Percentiles rank a stretch among this genome's conserved stretches.
Evolutionary conservation across 2,329 filamentous ascomycete genomes (phyloP).

Genomic region (Fonsecaea monophora): DNA sequence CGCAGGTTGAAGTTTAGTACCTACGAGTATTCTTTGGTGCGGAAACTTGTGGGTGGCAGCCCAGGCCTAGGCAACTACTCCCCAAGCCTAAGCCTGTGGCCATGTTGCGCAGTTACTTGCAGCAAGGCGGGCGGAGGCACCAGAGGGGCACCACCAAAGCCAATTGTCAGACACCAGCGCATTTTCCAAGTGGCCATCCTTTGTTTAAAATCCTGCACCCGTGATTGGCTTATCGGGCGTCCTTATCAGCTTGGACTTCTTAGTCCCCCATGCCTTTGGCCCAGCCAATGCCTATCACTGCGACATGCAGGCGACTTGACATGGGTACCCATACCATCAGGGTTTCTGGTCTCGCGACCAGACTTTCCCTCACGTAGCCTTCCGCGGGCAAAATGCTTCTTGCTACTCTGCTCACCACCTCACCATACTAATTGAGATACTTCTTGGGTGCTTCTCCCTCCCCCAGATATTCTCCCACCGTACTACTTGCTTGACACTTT

Average conservation of each 20-base stretch:
- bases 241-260: constrained; percentile 19
- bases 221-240: constrained; percentile 14
- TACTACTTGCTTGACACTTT: not conserved
- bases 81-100: not conserved
- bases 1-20: not conserved
- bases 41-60: not conserved
- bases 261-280: not conserved
- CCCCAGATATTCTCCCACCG: constrained; percentile 2
- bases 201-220: constrained; percentile 3
- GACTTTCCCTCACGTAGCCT: not conserved
- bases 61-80: not conserved
- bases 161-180: constrained; percentile 6
- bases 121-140: not conserved
- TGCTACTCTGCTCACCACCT: not conserved
- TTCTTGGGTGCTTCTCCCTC: not conserved
- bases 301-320: not conserved
- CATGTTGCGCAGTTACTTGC: not conserved
- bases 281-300: constrained; percentile 16
- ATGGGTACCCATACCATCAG: constrained; percentile 7
- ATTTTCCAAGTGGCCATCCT: constrained; percentile 19
- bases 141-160: not conserved
- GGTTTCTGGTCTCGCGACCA: constrained; percentile 19
- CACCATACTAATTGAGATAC: not conserved
- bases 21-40: too few relatives aligned
- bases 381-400: constrained; percentile 6